Evolutionary conservation across 352 stramenopile genomes (phyloP).

Genomic region (Phytophthora constricta): DNA sequence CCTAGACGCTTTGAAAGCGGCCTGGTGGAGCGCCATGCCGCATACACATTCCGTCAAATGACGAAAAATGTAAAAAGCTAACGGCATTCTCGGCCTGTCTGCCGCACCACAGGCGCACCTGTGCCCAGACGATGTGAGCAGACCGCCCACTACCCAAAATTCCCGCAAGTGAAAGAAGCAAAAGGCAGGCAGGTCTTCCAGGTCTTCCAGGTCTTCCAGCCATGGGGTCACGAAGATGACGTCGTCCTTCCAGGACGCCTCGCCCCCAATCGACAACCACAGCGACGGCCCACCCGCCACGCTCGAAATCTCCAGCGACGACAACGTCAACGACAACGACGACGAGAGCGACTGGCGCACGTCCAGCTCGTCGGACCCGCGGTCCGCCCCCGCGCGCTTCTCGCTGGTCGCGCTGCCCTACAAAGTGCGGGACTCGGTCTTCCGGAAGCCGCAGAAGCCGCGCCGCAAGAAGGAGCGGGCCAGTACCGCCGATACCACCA

Average conservation of each 20-base stretch:
- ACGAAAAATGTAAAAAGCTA: no score
- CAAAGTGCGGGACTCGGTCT: slow-evolving; percentile 55
- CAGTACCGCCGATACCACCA: slow-evolving; percentile 34
- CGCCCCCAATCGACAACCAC: not conserved
- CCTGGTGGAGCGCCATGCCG: no score
- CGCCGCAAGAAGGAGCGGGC: slow-evolving; percentile 37
- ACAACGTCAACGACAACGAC: slow-evolving; percentile 41
- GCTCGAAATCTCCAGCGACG: slow-evolving; percentile 28
- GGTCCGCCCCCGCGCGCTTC: slow-evolving; percentile 35
- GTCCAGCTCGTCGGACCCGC: slow-evolving; percentile 52
- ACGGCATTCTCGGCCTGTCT: no score
- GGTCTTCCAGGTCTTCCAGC: no score
- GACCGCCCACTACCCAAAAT: no score
- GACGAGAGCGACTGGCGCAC: slow-evolving; percentile 60
- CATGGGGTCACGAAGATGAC: slow-evolving; percentile 33
- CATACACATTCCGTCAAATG: not conserved
- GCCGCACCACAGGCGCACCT: no score
- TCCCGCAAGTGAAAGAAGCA: not conserved
- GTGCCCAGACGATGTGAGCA: no score
- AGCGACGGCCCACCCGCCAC: not conserved
- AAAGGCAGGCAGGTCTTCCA: no score
- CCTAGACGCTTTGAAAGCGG: no score
- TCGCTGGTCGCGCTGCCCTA: slow-evolving; percentile 50
- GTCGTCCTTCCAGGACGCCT: not conserved
- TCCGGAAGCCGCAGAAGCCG: slow-evolving; percentile 26